Evolutionary conservation across 257 asterid genomes (phyloP).

Genomic region (Ligustrum vulgare): DNA sequence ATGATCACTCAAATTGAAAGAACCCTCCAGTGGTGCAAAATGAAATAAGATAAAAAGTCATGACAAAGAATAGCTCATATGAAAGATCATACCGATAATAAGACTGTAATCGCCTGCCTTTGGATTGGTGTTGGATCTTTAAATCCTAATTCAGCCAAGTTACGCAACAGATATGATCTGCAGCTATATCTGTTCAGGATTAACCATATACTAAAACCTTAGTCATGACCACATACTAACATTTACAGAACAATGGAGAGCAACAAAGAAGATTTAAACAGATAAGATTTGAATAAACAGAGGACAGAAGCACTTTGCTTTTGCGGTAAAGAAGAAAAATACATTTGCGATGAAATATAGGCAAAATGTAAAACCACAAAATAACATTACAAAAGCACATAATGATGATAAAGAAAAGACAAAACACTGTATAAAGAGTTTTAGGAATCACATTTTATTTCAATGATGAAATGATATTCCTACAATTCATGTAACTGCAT

Average conservation of each 20-base stretch:
- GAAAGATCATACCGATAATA: constrained; percentile 78
- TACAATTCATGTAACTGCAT: too few relatives aligned
- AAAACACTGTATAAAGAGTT: not conserved
- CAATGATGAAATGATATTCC: too few relatives aligned
- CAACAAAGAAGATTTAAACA: not conserved
- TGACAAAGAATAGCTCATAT: constrained; percentile 33
- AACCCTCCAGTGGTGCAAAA: constrained; percentile 7
- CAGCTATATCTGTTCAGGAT: constrained; percentile 57
- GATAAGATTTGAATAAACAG: not conserved
- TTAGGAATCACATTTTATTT: too few relatives aligned
- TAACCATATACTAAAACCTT: constrained; percentile 10
- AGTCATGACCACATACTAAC: not conserved
- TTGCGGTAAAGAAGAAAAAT: not conserved
- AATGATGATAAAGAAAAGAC: not conserved
- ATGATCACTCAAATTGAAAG: constrained; percentile 3
- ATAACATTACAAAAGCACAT: not conserved
- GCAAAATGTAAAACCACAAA: not conserved
- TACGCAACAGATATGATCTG: constrained; percentile 63
- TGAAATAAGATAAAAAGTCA: not conserved
- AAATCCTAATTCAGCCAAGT: constrained; percentile 67
- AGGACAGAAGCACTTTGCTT: not conserved
- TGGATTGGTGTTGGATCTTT: constrained; percentile 95
- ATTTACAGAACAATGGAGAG: not conserved
- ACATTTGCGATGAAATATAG: not conserved
- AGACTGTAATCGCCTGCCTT: constrained; percentile 93